Evolutionary conservation across 352 stramenopile species (phyloP), one percentile per base, ranked within the genome.

Genomic region (Phytopythium cucurbitacearum): DNA sequence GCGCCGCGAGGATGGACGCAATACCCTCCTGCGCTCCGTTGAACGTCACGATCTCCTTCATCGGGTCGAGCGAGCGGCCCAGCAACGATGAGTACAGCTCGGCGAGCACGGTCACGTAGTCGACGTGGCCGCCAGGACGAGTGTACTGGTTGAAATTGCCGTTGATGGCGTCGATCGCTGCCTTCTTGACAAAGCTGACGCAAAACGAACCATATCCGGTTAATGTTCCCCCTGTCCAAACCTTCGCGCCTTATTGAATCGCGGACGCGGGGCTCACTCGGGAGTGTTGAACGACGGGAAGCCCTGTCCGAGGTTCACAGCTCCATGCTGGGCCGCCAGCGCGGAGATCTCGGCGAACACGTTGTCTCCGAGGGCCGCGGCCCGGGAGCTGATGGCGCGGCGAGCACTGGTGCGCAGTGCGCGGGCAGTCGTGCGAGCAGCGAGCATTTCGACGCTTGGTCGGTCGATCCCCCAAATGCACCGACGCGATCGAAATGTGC

Each of bases 241-340:
- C 7, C 10, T 42, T 5, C 39, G 39, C 15, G 10, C 39, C 10
- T 42, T 13, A 16, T 7, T 4, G 11, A 1, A 4, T 13, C 13
- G 33, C 15, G 43, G 2, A 9, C 15, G 28, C 16, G 43, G 15
- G 5, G 53, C 70, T 9, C 54, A 86, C 69, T 72, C 67, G 4
- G 85, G 94, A 10, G 92, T 97, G 21, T 87, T 65, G 80, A 97
- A 99, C 64, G 96, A 93, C 16, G 96, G 97, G 77, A 98, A 99
- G 49, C 96, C 96, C 72, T 99, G 95, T 6, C 94, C 96, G 41
- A 99, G 75, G 67, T 99, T 99, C 42, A 98, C 87, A 5, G 90
- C 80, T 10, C 76, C 68, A 47, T 96, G 73, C 60, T 93, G 54
- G 10, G 69, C 64, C 2, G 91, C 87, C 8, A 97, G 71, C 38